A percentile compares a stretch with the other conserved stretches of the same genome.
These are phyloP conservation scores for Citrus mangshanensis DNA, from an alignment of 345 rosid species.

Conservation along the genomic window DNA sequence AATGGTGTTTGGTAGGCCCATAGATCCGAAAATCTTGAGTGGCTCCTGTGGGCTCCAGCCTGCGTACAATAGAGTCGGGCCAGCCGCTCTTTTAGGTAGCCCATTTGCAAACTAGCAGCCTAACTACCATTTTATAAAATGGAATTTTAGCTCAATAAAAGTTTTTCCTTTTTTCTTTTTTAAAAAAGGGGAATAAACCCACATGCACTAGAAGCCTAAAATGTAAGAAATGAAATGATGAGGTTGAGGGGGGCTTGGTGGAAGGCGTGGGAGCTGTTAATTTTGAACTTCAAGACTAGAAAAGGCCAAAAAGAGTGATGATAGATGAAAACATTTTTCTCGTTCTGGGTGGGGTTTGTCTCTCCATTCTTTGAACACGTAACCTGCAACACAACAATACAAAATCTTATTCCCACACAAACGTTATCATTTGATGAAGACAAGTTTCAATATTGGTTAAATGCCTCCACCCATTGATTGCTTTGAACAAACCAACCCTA, in stretches of 20 bases:
- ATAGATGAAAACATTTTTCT: constrained; percentile 18
- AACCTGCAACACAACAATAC: not conserved
- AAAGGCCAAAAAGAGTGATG: constrained; percentile 26
- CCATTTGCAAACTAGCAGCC: not conserved
- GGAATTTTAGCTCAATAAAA: not conserved
- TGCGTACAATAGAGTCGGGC: no score
- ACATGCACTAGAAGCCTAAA: constrained; percentile 11
- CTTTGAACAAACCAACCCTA: no score
- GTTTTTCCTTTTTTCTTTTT: no score
- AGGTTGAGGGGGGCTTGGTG: constrained; percentile 13
- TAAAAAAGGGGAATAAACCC: not conserved
- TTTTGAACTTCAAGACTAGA: constrained; percentile 8
- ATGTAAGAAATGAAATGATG: constrained; percentile 24
- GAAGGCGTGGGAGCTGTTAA: constrained; percentile 10
- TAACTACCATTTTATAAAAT: not conserved
- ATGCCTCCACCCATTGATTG: no score
- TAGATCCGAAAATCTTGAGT: no score
- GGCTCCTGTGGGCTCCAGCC: no score
- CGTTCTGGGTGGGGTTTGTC: constrained; percentile 17
- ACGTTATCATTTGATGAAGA: constrained; percentile 15
- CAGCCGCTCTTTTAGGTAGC: no score
- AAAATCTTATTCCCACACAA: not conserved
- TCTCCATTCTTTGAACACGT: constrained; percentile 12
- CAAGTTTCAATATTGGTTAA: not conserved
- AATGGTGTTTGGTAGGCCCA: no score